Evolutionary conservation across 441 rosid species (phyloP).

Genomic region (Aleurites moluccanus): DNA sequence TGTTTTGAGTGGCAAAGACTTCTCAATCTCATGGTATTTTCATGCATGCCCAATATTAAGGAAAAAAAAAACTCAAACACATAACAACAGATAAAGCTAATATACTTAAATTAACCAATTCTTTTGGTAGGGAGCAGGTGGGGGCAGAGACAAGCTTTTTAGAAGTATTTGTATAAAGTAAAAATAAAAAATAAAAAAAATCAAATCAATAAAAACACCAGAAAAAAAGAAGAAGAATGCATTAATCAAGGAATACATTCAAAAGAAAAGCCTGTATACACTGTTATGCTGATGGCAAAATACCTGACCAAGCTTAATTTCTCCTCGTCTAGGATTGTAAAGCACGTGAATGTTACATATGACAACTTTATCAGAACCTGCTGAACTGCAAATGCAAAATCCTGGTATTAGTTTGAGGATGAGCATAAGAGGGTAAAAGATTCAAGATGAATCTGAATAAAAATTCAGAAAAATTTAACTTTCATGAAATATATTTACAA

Average conservation of each 20-base stretch:
- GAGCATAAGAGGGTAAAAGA: conserved; percentile 16
- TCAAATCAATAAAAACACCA: not conserved
- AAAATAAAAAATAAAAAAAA: too few relatives aligned
- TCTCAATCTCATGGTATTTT: not conserved
- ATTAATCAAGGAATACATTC: not conserved
- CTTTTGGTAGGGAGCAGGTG: not conserved
- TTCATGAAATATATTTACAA: not conserved
- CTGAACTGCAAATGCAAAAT: conserved; percentile 50
- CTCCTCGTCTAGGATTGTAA: conserved; percentile 96
- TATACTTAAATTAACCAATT: not conserved
- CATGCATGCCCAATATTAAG: not conserved
- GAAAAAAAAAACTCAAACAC: not conserved
- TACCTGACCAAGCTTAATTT: conserved; percentile 97
- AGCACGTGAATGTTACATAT: conserved; percentile 92
- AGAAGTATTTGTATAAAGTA: not conserved
- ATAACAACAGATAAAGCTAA: not conserved
- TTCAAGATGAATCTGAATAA: conserved; percentile 3
- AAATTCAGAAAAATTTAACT: not conserved
- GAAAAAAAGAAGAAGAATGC: not conserved
- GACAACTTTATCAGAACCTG: conserved; percentile 53
- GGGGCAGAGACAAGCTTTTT: not conserved
- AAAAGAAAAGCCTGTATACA: not conserved
- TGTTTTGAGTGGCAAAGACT: not conserved
- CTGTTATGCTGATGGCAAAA: conserved; percentile 17
- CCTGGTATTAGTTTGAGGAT: conserved; percentile 18